Conservation (phyloP, 331 rosid species). For the Dryas integrifolia region DNA sequence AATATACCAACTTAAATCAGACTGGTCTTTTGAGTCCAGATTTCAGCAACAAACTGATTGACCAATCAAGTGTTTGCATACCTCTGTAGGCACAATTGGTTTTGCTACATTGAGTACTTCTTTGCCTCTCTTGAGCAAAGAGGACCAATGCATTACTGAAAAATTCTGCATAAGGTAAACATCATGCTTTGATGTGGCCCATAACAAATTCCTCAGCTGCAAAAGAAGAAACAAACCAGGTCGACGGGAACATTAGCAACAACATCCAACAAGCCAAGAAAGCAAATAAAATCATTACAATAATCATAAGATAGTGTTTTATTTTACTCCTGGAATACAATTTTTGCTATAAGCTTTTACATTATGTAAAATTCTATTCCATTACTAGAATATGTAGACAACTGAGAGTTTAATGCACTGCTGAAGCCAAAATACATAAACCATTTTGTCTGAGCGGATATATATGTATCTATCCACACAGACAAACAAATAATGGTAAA, state of each 20-base stretch:
- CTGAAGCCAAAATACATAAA: neutral
- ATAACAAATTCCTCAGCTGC: slow-evolving; percentile 83
- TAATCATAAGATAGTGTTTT: neutral
- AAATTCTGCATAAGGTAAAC: slow-evolving; percentile 89
- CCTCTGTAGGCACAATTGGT: slow-evolving; percentile 69
- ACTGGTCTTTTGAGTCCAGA: neutral
- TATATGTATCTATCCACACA: neutral
- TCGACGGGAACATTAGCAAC: slow-evolving; percentile 26
- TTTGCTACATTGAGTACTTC: slow-evolving; percentile 73
- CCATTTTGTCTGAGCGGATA: neutral
- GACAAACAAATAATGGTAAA: neutral
- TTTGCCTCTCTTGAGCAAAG: slow-evolving; percentile 58
- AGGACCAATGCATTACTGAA: slow-evolving; percentile 88
- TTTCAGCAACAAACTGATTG: neutral
- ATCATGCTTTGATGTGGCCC: slow-evolving; percentile 97
- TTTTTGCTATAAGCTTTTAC: neutral
- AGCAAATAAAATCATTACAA: neutral
- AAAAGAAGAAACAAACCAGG: slow-evolving; percentile 29
- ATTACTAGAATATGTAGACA: neutral
- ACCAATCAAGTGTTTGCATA: slow-evolving; percentile 36
- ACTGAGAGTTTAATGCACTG: neutral
- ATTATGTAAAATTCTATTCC: neutral
- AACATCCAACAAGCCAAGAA: slow-evolving; percentile 9
- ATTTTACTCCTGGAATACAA: neutral
- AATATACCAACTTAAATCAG: slow-evolving; percentile 12